Percentiles rank a stretch among this genome's conserved stretches.
These are phyloP conservation scores for Trypethelium eluteriae DNA, from an alignment of 495 filamentous ascomycete genomes.

Conservation along the genomic window DNA sequence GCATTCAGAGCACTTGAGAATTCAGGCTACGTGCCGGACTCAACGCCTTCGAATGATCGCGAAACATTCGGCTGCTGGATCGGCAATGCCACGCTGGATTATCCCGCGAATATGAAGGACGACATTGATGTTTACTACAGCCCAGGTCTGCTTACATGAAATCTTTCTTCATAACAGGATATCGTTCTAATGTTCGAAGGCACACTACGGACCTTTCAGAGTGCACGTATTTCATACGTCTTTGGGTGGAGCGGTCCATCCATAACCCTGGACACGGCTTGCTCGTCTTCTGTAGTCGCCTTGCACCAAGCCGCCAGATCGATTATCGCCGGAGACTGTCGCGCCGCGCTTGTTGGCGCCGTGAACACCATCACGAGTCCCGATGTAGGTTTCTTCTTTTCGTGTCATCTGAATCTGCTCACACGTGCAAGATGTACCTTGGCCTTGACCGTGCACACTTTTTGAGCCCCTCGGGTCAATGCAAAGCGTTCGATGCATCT, in stretches of 20 bases:
- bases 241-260: conserved; percentile 13
- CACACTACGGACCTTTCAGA: conserved; percentile 10
- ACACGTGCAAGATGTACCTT: conserved; percentile 14
- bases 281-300: conserved; percentile 41
- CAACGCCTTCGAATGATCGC: conserved; percentile 17
- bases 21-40: conserved; percentile 11
- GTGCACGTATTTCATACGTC: conserved; percentile 15
- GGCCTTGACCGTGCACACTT: conserved; percentile 10
- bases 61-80: conserved; percentile 6
- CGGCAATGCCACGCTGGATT: conserved; percentile 13
- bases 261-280: conserved; percentile 34
- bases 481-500: conserved; percentile 14
- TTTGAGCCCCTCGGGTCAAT: conserved; percentile 13
- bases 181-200: conserved; percentile 11
- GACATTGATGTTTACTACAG: conserved; percentile 14
- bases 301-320: conserved; percentile 41
- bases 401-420: conserved; percentile 30
- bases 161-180: conserved; percentile 10
- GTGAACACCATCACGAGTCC: conserved; percentile 19
- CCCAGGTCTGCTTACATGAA: conserved; percentile 10
- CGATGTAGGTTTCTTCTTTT: conserved; percentile 12
- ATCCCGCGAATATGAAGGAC: conserved; percentile 8
- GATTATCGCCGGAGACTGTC: conserved; percentile 36
- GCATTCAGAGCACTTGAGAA: conserved; percentile 12
- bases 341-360: conserved; percentile 45